Evolutionary conservation across 257 asterid species (phyloP).

Genomic region (Jacaranda copaia): DNA sequence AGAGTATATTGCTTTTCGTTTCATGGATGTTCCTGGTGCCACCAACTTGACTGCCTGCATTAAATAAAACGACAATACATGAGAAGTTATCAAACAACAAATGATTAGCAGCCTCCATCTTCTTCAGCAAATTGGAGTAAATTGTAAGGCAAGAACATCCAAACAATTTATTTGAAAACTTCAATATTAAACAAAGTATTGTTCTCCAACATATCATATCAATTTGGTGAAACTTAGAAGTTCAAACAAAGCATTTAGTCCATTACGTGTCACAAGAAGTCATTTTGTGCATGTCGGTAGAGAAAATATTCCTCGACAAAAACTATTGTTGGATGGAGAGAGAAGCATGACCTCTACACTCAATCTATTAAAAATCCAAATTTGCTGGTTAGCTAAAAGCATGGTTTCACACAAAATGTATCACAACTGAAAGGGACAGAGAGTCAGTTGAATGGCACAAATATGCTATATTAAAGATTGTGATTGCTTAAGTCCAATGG

Average conservation of each 20-base stretch:
- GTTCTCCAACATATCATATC: conserved; percentile 42
- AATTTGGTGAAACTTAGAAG: conserved; percentile 43
- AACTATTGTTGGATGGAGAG: conserved; percentile 5
- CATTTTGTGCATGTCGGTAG: neutral
- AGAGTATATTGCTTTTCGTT: conserved; percentile 56
- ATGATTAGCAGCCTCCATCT: conserved; percentile 21
- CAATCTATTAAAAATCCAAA: neutral
- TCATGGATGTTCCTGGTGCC: conserved; percentile 77
- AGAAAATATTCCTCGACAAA: neutral
- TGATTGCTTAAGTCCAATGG: neutral
- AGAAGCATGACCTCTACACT: neutral
- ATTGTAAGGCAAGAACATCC: conserved; percentile 41
- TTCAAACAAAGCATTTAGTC: conserved; percentile 21
- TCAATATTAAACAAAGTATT: conserved; percentile 35
- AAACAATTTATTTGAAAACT: conserved; percentile 25
- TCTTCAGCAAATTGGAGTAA: conserved; percentile 36
- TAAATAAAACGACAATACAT: conserved; percentile 22
- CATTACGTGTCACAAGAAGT: conserved; percentile 27
- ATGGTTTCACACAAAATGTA: conserved; percentile 5
- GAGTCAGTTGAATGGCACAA: neutral
- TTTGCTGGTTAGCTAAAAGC: conserved; percentile 15
- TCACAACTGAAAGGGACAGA: neutral
- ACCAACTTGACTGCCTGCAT: conserved; percentile 95
- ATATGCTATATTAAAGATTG: neutral
- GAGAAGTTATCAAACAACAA: conserved; percentile 16